Percentiles rank a stretch among this genome's conserved stretches.
Conservation (phyloP, 2,329 filamentous ascomycete genomes). For the Chaetothyriales sp. region DNA sequence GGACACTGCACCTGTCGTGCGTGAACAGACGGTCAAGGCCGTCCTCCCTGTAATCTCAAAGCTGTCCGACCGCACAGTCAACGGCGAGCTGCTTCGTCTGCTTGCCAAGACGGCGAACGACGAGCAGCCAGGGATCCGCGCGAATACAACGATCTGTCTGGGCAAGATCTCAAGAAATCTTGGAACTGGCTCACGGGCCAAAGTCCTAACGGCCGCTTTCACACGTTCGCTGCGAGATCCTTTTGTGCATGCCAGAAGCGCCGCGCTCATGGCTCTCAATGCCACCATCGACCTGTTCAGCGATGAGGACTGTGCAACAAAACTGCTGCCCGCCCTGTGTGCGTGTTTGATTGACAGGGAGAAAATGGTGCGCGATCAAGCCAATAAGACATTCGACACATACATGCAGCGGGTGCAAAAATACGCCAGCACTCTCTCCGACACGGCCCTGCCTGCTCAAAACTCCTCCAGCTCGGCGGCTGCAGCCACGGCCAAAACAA, state of each 20-base stretch:
- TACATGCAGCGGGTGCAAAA: constrained; percentile 76
- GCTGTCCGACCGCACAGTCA: constrained; percentile 80
- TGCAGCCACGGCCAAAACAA: constrained; percentile 45
- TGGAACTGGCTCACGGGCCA: constrained; percentile 57
- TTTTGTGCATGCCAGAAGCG: constrained; percentile 86
- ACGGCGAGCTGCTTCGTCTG: constrained; percentile 79
- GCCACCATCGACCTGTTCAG: constrained; percentile 75
- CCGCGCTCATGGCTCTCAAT: constrained; percentile 67
- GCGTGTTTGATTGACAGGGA: constrained; percentile 85
- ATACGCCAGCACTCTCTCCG: constrained; percentile 60
- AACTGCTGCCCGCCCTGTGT: constrained; percentile 70
- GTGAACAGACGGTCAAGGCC: constrained; percentile 92
- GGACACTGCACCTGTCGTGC: constrained; percentile 74
- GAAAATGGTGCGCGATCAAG: constrained; percentile 82
- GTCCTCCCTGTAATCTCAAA: constrained; percentile 77
- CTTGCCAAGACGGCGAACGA: constrained; percentile 94
- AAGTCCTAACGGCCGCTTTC: constrained; percentile 88
- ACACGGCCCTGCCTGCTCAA: constrained; percentile 58
- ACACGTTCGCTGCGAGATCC: constrained; percentile 78
- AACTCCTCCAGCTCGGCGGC: constrained; percentile 33
- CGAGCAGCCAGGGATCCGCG: constrained; percentile 90
- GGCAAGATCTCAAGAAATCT: constrained; percentile 91
- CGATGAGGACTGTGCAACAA: constrained; percentile 75
- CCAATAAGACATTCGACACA: constrained; percentile 71
- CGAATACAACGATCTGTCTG: constrained; percentile 93